A percentile compares a stretch with the other conserved stretches of the same genome.
phyloP scores from a whole-genome alignment of 805 yeast species.

The Peterozyma toletana region DNA sequence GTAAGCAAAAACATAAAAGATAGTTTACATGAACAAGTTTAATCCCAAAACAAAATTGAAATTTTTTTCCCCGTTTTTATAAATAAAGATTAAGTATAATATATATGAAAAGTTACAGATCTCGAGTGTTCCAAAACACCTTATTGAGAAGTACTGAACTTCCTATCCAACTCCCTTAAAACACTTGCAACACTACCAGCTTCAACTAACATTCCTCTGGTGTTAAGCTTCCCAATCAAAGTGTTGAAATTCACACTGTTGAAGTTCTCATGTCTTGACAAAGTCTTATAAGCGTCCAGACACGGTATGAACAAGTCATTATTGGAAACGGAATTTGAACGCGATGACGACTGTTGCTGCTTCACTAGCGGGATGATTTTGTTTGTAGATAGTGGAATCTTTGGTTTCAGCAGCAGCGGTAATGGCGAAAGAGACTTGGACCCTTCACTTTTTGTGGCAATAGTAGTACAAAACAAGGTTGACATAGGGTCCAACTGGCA shows the following conservation, averaged over 20 bases:
- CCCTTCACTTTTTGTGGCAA: constrained; percentile 46
- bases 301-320: constrained; percentile 59
- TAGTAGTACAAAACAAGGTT: constrained; percentile 80
- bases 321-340: constrained; percentile 1
- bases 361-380: background rate
- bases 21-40: no score
- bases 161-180: constrained; percentile 71
- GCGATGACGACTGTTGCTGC: constrained; percentile 10
- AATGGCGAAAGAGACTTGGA: constrained; percentile 9
- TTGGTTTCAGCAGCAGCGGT: background rate
- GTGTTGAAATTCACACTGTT: constrained; percentile 65
- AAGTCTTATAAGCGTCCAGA: constrained; percentile 83
- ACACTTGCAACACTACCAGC: constrained; percentile 87
- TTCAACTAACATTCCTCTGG: constrained; percentile 85
- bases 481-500: constrained; percentile 86
- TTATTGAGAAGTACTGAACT: constrained; percentile 23
- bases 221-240: constrained; percentile 66
- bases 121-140: background rate
- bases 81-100: no score
- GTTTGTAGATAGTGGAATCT: background rate
- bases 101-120: no score
- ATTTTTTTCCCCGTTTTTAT: no score
- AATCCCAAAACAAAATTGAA: no score
- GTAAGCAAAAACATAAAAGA: no score
- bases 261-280: constrained; percentile 76